Conservation (phyloP, 306 rosid genomes). For the Crotalaria pallida region DNA sequence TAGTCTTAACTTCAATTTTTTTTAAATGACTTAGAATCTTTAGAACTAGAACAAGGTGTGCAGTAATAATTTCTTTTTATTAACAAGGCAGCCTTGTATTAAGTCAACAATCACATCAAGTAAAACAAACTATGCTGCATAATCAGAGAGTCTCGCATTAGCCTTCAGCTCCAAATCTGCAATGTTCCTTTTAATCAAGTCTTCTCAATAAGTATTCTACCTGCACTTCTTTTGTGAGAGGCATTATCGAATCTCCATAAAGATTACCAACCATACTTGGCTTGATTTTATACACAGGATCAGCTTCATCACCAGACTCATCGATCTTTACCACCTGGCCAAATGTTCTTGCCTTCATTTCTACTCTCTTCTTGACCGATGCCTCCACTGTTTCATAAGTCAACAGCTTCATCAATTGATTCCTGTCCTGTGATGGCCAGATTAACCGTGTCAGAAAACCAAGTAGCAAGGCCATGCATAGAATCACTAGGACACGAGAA, state of each 20-base stretch:
- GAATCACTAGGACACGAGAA: neutral
- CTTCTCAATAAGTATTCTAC: constrained; percentile 50
- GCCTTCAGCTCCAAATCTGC: neutral
- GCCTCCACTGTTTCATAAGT: constrained; percentile 44
- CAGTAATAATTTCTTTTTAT: neutral
- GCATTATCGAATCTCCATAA: constrained; percentile 51
- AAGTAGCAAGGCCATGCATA: neutral
- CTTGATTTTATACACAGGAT: constrained; percentile 39
- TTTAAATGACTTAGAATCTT: neutral
- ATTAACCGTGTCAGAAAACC: neutral
- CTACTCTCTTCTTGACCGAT: constrained; percentile 39
- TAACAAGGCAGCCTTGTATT: neutral
- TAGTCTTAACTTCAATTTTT: neutral
- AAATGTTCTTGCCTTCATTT: constrained; percentile 37
- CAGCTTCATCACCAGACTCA: constrained; percentile 10
- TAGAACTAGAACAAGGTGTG: neutral
- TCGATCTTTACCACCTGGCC: constrained; percentile 29
- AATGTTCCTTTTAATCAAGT: constrained; percentile 22
- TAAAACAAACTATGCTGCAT: neutral
- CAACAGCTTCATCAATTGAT: constrained; percentile 32
- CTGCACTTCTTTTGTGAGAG: constrained; percentile 57
- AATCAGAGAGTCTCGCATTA: neutral
- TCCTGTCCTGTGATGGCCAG: constrained; percentile 33
- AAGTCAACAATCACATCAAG: neutral
- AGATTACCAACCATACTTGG: constrained; percentile 38